Evolutionary conservation across 768 basidiomycete species (phyloP).

Genomic region (Tylopilus sp.): DNA sequence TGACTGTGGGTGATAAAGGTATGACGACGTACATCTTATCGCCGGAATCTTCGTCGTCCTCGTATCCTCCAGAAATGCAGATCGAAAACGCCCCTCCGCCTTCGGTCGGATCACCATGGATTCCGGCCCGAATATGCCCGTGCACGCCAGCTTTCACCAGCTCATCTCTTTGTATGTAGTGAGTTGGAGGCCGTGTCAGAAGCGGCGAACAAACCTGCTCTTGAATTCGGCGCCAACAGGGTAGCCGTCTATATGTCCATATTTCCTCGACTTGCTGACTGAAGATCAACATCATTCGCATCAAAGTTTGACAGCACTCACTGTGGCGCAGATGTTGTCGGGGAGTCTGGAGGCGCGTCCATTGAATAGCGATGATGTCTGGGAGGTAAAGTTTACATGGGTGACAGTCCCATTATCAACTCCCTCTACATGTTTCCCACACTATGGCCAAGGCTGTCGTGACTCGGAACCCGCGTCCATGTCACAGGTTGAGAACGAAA

Average conservation of each 20-base stretch:
- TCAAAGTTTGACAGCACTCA: neutral
- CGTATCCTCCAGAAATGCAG: slow-evolving; percentile 41
- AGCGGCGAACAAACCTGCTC: slow-evolving; percentile 3
- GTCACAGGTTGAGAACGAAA: too few relatives aligned
- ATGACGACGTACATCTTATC: slow-evolving; percentile 33
- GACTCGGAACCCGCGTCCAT: too few relatives aligned
- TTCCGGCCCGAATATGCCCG: slow-evolving; percentile 33
- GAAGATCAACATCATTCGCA: neutral
- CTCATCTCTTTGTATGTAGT: slow-evolving; percentile 8
- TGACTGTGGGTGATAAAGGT: neutral
- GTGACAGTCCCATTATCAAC: too few relatives aligned
- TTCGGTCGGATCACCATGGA: slow-evolving; percentile 31
- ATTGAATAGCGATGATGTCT: neutral
- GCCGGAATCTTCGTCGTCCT: slow-evolving; percentile 38
- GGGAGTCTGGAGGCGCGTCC: neutral
- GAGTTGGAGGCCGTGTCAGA: neutral
- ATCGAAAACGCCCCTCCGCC: slow-evolving; percentile 38
- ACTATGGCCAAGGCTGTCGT: too few relatives aligned
- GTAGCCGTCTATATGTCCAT: slow-evolving; percentile 30
- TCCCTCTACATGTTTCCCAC: too few relatives aligned
- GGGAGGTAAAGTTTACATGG: too few relatives aligned
- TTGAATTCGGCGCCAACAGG: slow-evolving; percentile 23
- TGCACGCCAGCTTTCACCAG: slow-evolving; percentile 33
- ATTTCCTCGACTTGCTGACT: slow-evolving; percentile 10
- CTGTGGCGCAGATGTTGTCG: neutral